phyloP scores from a whole-genome alignment of 306 rosid genomes.

The Prunus fruticosa region DNA sequence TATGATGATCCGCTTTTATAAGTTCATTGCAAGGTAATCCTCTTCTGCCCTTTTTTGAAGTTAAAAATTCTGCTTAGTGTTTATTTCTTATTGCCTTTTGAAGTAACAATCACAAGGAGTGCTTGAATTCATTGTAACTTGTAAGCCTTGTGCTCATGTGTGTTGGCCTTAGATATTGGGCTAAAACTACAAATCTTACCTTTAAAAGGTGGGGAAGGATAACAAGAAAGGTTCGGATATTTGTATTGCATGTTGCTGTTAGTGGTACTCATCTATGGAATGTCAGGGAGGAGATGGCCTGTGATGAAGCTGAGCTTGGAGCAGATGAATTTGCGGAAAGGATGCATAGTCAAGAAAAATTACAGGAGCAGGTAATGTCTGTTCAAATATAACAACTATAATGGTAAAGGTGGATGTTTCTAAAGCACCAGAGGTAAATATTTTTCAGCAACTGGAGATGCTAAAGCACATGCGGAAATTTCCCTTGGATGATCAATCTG shows the following conservation, averaged over 20 bases:
- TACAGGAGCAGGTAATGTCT: conserved; percentile 58
- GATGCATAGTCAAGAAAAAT: conserved; percentile 44
- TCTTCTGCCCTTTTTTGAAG: background rate
- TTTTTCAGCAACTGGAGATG: conserved; percentile 83
- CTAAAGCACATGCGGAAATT: conserved; percentile 67
- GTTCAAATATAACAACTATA: background rate
- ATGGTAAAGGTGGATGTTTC: conserved; percentile 12
- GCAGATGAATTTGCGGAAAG: conserved; percentile 64
- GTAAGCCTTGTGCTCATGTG: background rate
- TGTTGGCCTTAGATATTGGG: background rate
- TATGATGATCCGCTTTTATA: conserved; percentile 64
- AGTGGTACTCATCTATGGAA: conserved; percentile 19
- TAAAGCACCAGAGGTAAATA: conserved; percentile 12
- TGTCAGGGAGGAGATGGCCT: conserved; percentile 81
- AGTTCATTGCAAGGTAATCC: conserved; percentile 58
- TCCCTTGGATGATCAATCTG: conserved; percentile 71
- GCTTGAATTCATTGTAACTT: background rate
- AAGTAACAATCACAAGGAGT: background rate
- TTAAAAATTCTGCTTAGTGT: background rate
- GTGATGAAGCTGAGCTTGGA: conserved; percentile 90
- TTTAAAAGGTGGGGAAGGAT: background rate
- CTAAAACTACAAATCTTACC: background rate
- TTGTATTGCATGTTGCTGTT: background rate
- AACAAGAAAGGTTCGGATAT: background rate
- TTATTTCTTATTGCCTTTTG: background rate